phyloP scores from a whole-genome alignment of 2,329 filamentous ascomycete species.

The Davidsoniella neocaledoniae region DNA sequence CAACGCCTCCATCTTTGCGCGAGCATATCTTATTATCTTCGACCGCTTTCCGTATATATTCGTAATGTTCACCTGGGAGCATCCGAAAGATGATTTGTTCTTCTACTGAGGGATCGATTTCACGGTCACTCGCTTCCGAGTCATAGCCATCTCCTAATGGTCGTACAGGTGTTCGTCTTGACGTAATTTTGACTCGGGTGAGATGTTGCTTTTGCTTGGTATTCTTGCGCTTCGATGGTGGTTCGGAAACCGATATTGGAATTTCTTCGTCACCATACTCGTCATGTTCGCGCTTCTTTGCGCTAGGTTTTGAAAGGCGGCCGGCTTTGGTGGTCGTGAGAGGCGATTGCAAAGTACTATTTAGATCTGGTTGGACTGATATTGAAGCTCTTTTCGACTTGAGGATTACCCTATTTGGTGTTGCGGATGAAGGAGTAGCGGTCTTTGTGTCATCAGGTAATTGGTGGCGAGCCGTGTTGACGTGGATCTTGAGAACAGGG shows the following conservation, averaged over 20 bases:
- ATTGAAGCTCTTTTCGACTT: constrained; percentile 25
- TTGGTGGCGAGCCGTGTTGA: constrained; percentile 11
- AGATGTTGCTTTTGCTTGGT: constrained; percentile 7
- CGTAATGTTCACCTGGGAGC: constrained; percentile 68
- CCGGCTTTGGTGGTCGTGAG: constrained; percentile 41
- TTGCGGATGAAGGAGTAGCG: constrained; percentile 14
- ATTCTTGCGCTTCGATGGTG: constrained; percentile 27
- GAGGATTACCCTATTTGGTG: constrained; percentile 21
- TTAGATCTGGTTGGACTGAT: constrained; percentile 19
- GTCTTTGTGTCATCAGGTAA: constrained; percentile 13
- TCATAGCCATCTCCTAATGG: constrained; percentile 83
- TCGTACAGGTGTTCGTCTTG: constrained; percentile 44
- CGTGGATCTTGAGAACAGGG: constrained; percentile 17
- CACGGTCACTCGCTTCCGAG: constrained; percentile 82
- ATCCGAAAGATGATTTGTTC: constrained; percentile 83
- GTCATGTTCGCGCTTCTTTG: constrained; percentile 44
- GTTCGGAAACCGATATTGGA: constrained; percentile 20
- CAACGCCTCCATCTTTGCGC: constrained; percentile 48
- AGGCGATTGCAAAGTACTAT: constrained; percentile 15
- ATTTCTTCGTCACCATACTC: constrained; percentile 34
- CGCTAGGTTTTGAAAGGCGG: constrained; percentile 40
- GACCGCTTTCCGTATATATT: constrained; percentile 63
- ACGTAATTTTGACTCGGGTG: constrained; percentile 33
- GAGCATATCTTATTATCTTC: constrained; percentile 62
- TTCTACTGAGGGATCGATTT: constrained; percentile 74